Evolutionary conservation across 768 basidiomycete genomes (phyloP), one percentile per base, ranked within the genome.

Genomic region (Macrocybe gigantea): DNA sequence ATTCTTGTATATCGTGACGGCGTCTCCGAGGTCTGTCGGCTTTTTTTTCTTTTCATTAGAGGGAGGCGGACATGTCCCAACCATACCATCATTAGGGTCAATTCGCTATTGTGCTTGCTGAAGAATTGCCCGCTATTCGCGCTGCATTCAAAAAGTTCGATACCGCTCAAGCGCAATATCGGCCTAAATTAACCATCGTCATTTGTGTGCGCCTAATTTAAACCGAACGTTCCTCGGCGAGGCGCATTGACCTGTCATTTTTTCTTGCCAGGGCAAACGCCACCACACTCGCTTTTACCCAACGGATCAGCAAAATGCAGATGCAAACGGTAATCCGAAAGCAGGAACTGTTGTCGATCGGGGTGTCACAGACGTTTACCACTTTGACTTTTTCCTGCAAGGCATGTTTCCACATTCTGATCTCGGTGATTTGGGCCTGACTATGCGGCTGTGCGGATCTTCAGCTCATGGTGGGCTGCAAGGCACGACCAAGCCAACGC

Each of bases 301-400:
- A 0, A 75, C 79, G 0, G 71, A 78, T 41, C 57, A 60, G 5
- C 60, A 60, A 1, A 60, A 77, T 35, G 82, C 75, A 3, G 83
- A 85, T 57, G 61, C 61, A 38, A 83, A 84, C 49, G 84, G 84
- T 0, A 91, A 93, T 57, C 85, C 88, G 0, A 73, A 72, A 9
- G 78, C 88, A 0, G 89, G 89, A 2, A 88, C 88, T 1, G 81
- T 91, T 2, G 82, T 88, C n/a, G 89, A 93, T 63, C 74, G 78
- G 31, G 90, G 89, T 33, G 77, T 91, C 15, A 89, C 78, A 1
- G 62, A 88, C 8, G 71, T 82, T 0, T 83, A 79, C 45, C 66
- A 80, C 48, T 83, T 81, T 48, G 82, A 84, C 50, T 83, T 82
- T 62, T 82, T 82, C 57, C 66, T 86, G 3, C 81, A 91, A 74